Conservation (phyloP, 495 filamentous ascomycete genomes). For the Neurospora cerealis region DNA sequence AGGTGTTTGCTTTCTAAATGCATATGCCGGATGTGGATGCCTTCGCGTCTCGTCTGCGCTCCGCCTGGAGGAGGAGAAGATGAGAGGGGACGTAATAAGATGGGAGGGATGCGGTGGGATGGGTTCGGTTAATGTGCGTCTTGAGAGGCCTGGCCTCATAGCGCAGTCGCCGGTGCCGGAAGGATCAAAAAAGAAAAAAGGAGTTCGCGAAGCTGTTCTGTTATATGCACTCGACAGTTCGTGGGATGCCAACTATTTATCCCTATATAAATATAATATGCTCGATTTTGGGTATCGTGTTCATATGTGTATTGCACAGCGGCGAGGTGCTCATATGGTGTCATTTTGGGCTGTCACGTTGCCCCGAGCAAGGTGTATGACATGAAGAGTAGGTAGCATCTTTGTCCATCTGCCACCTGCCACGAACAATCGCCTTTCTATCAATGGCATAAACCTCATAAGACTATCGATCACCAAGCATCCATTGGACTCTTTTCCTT, state of each 20-base stretch:
- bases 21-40: no score
- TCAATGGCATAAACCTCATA: neutral
- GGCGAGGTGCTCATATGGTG: neutral
- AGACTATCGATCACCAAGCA: neutral
- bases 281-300: neutral
- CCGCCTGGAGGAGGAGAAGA: neutral
- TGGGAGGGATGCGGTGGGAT: neutral
- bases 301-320: neutral
- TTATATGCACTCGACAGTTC: neutral
- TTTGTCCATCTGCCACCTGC: no score
- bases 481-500: neutral
- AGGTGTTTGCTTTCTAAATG: slow-evolving; percentile 90
- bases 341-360: neutral
- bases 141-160: neutral
- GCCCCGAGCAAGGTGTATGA: neutral
- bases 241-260: neutral
- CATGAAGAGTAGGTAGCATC: neutral
- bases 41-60: neutral
- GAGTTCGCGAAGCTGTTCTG: neutral
- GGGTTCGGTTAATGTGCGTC: neutral
- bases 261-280: neutral
- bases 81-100: neutral
- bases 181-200: neutral
- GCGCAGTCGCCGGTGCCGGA: neutral
- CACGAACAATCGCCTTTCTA: neutral